Base-by-base conservation (phyloP, 2,329 filamentous ascomycete genomes). In the Fusarium luffae region DNA sequence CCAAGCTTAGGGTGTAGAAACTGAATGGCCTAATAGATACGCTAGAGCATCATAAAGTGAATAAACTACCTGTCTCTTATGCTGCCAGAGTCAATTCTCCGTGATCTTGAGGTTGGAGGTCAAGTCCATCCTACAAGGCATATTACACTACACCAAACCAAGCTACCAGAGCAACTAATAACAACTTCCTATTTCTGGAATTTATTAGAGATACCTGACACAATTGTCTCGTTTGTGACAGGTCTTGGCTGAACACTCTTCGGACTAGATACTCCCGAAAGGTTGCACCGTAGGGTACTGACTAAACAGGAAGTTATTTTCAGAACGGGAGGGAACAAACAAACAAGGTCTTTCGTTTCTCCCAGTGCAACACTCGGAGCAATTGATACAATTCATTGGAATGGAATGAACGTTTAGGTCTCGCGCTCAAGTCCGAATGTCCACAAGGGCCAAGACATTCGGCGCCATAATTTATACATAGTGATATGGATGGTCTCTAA, bases 381-480 rank as follows among this genome's bases (percentile, higher is more conserved):
- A 14, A 61, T n/a, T 37, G 34, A n/a, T 12, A 2, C 34, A 44
- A 56, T 43, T 52, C 23, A 23, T 56, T 30, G 25, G 37, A 54
- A 56, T 63, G 54, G 44, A 37, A 50, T 44, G 37, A 32, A 30
- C 37, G 43, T 52, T 42, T 37, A 52, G 32, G 49, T 52, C 49
- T 52, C 16, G 28, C 49, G 49, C 49, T 52, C 49, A 52, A 52
- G 34, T 52, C 49, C 49, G 34, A 23, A 50, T 30, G 32, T 50
- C 57, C 48, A 27, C 37, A 49, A 41, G 14, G 48, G 48, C 60
- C 54, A 59, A 54, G 60, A 69, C 59, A 50, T 28, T n/a, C 19
- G 21, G 49, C 43, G 18, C 37, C 40, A 66, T 58, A 47, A 51
- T 50, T 50, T 42, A 63, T 40, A 47, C 23, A 23, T 23, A 23